These are phyloP conservation scores for Senecio squalidus DNA, from an alignment of 140 eudicot species.

Conservation along the genomic window DNA sequence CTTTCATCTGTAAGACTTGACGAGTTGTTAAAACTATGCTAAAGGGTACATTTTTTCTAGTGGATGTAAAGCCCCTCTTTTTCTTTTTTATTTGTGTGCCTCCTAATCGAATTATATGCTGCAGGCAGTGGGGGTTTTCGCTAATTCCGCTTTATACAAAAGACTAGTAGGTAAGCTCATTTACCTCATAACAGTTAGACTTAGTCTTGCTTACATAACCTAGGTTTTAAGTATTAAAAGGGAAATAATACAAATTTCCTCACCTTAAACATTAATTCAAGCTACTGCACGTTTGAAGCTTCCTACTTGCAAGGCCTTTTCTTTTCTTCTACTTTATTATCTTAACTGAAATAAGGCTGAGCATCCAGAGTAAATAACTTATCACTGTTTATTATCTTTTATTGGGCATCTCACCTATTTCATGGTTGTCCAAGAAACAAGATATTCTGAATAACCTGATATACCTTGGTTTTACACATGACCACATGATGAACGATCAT, in stretches of 20 bases:
- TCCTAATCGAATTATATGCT: slow-evolving; percentile 1
- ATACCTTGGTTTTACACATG: not conserved
- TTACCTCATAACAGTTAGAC: not conserved
- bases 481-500: not conserved
- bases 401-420: not conserved
- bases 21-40: no score
- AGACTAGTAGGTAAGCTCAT: not conserved
- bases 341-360: not conserved
- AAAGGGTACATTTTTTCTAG: no score
- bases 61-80: slow-evolving; percentile 4
- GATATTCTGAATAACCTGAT: not conserved
- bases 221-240: not conserved
- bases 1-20: no score
- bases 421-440: not conserved
- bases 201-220: not conserved
- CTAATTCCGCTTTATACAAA: no score
- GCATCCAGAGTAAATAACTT: not conserved
- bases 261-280: not conserved
- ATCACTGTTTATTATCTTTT: not conserved
- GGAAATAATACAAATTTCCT: not conserved
- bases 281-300: not conserved
- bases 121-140: no score
- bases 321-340: not conserved
- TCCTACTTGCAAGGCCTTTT: not conserved
- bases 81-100: not conserved